These are phyloP conservation scores for Paraphoma chrysanthemicola DNA, from an alignment of 2,329 filamentous ascomycete species.

Conservation along the genomic window DNA sequence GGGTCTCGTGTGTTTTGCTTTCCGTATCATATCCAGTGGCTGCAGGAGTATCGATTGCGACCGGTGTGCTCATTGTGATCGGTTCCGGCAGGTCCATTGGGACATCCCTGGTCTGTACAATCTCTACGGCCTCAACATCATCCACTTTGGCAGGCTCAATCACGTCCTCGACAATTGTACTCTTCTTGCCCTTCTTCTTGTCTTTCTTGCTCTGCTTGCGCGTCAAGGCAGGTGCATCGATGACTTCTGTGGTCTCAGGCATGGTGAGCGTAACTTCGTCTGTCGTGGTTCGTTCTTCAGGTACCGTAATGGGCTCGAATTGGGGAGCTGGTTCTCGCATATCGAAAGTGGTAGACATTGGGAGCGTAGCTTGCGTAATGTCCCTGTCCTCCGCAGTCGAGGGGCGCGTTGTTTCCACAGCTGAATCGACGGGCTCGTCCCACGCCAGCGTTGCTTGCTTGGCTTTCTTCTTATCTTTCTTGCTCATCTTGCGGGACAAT, in stretches of 20 bases:
- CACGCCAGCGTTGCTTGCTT: slow-evolving; percentile 9
- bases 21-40: background rate
- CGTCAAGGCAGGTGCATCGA: slow-evolving; percentile 18
- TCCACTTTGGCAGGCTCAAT: slow-evolving; percentile 4
- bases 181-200: slow-evolving; percentile 39
- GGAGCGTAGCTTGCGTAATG: background rate
- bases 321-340: background rate
- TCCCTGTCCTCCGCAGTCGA: background rate
- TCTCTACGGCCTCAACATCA: slow-evolving; percentile 8
- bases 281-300: background rate
- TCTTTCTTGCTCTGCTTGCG: slow-evolving; percentile 39
- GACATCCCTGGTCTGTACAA: background rate
- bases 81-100: background rate
- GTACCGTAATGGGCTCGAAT: background rate
- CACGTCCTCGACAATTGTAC: slow-evolving; percentile 3
- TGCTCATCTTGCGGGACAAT: slow-evolving; percentile 20
- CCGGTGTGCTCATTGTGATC: background rate
- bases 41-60: background rate
- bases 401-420: background rate
- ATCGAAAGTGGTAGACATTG: background rate
- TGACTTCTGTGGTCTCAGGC: slow-evolving; percentile 9
- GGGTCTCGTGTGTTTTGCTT: background rate
- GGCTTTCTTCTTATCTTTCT: slow-evolving; percentile 45
- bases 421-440: slow-evolving; percentile 7
- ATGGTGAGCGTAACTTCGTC: slow-evolving; percentile 11